Base-by-base conservation (phyloP, 225 moss, liverwort and hornwort species). In the Pseudisothecium myosuroides region DNA sequence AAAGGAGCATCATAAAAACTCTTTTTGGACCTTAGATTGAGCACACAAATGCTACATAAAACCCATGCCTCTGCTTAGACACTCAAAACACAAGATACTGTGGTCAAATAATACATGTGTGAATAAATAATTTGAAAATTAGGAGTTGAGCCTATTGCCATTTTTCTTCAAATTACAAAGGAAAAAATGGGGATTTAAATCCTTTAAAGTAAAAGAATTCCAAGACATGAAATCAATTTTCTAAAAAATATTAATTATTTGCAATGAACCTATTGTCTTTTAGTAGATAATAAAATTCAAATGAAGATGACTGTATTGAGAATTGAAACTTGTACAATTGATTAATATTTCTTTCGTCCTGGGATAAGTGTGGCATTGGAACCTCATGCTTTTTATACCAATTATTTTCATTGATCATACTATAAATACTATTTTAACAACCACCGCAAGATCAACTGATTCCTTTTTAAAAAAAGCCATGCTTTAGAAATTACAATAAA, bases 321-420 rank as follows among this genome's bases (percentile, higher is more conserved):
- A 45, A 17, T 29, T 47, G 6, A 47, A 29, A 47, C 11, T 0
- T 29, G 1, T 10, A 47, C 4, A 49, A 31, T 31, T 31, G 2
- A 6, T 29, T 19, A 47, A 2, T 17, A 29, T 0, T 28, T 11
- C 2, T 29, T 45, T 6, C 0, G 0, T 29, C 6, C 0, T 0
- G 1, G 19, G 4, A 31, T 11, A 74, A 29, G 17, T 31, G 7
- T 47, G 8, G 3, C 74, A 47, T 18, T 11, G 3, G 11, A 74
- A 31, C 7, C 4, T 49, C 31, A 49, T 31, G 7, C 1, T 29
- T 47, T 6, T 28, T 19, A 19, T 19, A 49, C 31, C 17, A 47
- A 6, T 29, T 47, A 3, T 17, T 47, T 47, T 47, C 6, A 74
- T 31, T 47, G 31, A 31, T 74, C 13, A 4, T 47, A 47, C 31